Base-by-base conservation (phyloP, 257 asterid genomes). In the Knoxia roxburghii region DNA sequence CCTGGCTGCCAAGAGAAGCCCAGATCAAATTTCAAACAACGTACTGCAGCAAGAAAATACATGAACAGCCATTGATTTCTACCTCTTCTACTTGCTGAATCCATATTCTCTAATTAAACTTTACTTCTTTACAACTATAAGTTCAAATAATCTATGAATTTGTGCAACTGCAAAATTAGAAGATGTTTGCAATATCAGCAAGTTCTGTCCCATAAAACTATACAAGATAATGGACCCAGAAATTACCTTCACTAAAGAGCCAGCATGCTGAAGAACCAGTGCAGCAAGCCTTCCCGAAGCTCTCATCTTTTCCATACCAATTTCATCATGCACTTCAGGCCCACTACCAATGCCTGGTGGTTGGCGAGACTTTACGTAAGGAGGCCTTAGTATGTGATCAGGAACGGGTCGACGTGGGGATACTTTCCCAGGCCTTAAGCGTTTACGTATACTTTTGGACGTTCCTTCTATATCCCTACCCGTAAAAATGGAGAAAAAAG, bases 261-360 rank as follows among this genome's bases (percentile, higher is more conserved):
- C 99, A 70, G 96, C 97, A 80, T 86, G 76, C 83, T 81, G 90
- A 83, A 94, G 99, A 82, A 90, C 99, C 71, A 79, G 85, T 20
- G 99, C 97, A 67, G 99, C 97, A 66, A 94, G 96, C 83, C 79
- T 85, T 61, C 99, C 99, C 2, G 97, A 94, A 68, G 99, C 95
- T 84, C 93, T 83, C 99, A 90, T 94, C 86, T 85, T 81, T 75
- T 87, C 89, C 68, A 84, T 90, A 59, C 97, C 97, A 67, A 84
- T 85, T 79, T 81, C 80, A 65, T 87, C 95, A 59, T 94, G 99
- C 72, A 94, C 84, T 79, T 94, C 87, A 33, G 81, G 84, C 63
- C 83, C 85, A 73, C 77, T 82, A 54, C 89, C 66, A 75, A 94
- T 77, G 68, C 95, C 96, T 71, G 97, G 97, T 48, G 89, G 82